Conservation (phyloP, 164 flowering plant species). For the Kingdonia uniflora region DNA sequence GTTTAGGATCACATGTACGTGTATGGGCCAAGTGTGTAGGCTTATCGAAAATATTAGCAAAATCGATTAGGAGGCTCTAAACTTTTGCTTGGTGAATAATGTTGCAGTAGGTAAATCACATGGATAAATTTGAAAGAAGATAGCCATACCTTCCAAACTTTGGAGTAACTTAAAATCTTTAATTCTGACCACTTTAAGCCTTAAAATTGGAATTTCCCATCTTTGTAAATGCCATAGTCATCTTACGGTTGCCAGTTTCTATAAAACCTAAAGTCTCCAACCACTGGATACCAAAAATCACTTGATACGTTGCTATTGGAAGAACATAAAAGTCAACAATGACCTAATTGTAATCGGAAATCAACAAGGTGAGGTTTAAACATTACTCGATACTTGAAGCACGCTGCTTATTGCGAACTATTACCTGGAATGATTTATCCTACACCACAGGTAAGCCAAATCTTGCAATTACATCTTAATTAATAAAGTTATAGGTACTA, state of each 20-base stretch:
- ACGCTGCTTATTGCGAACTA: background rate
- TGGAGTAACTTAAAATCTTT: background rate
- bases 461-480: background rate
- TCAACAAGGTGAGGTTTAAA: background rate
- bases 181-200: background rate
- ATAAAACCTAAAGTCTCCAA: background rate
- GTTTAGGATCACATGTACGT: background rate
- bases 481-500: slow-evolving; percentile 4
- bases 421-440: background rate
- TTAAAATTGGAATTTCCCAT: background rate
- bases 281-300: background rate
- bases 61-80: background rate
- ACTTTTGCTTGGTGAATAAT: background rate
- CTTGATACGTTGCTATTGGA: background rate
- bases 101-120: background rate
- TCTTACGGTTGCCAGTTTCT: background rate
- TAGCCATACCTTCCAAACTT: background rate
- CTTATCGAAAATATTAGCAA: background rate
- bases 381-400: background rate
- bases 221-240: background rate
- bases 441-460: background rate
- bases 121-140: background rate
- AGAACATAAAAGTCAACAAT: background rate
- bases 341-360: background rate
- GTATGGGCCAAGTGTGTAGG: background rate